Evolutionary conservation across 179 eudicot genomes (phyloP), one percentile per base, ranked within the genome.

Genomic region (Silene coronaria): DNA sequence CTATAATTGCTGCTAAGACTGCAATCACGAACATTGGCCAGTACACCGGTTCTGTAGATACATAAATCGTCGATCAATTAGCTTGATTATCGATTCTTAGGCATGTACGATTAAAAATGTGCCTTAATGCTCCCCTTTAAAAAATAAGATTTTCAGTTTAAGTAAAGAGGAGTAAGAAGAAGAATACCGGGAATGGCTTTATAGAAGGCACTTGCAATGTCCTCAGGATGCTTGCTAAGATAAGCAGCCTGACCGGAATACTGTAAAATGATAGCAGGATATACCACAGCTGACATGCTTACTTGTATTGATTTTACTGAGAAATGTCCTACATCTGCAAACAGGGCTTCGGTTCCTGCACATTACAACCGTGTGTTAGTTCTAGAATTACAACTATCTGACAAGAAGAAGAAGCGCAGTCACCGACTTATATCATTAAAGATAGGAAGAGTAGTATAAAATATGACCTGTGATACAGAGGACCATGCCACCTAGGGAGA

Each of bases 261-360:
- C 24, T 68, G 75, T 22, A 76, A 13, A 16, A 83, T 65, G 26
- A 83, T 24, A 3, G 80, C 75, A 19, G 85, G 85, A 38, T 73
- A 79, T 22, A 77, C 81, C 32, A 80, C 45, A 6, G 68, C 45
- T 19, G 81, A 53, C 63, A 75, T 73, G 61, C 80, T 77, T 10
- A 86, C 63, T 81, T 86, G 89, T 45, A 86, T 79, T 38, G 89
- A 71, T 59, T 57, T 55, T 60, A 82, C 82, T 28, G 78, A 75
- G 72, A 86, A 86, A 67, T 86, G 87, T n/a, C 86, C 86, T 16
- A 86, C 73, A 79, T 86, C 89, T n/a, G 89, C 89, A 78, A 86
- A 86, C 71, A 86, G 71, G 13, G 86, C 87, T 53, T 86, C 89
- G 4, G 81, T 71, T 45, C 84, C 83, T 80, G 66, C 28, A 73